Percentiles rank a stretch among this genome's conserved stretches.
Conservation (phyloP, 129 eudicot genomes). For the Cynara cardunculus region DNA sequence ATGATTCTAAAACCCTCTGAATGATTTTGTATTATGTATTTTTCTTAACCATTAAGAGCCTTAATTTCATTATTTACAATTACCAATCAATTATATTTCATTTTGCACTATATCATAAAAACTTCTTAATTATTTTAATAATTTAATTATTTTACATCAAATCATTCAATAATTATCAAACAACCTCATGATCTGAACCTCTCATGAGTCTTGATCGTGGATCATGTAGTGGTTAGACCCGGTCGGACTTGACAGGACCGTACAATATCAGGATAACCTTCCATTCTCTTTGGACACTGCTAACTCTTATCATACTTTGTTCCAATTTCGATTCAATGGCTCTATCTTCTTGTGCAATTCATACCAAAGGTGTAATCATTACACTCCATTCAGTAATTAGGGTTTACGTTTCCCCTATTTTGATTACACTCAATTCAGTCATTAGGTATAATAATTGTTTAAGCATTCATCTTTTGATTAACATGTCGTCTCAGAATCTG, state of each 20-base stretch:
- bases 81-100: no score
- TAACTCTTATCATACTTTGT: not conserved
- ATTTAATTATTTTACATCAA: no score
- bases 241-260: not conserved
- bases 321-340: constrained; percentile 9
- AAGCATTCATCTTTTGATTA: not conserved
- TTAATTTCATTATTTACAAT: no score
- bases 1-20: no score
- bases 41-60: no score
- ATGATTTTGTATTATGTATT: no score
- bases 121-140: no score
- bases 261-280: constrained; percentile 19
- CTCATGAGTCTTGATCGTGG: no score
- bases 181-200: no score
- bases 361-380: constrained; percentile 10
- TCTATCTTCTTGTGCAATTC: constrained; percentile 15
- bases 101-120: no score
- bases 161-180: no score
- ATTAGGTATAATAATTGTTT: no score
- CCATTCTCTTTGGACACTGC: not conserved
- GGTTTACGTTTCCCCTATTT: not conserved
- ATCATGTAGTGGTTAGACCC: not conserved
- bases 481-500: not conserved
- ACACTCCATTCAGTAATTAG: constrained; percentile 9
- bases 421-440: not conserved